These are phyloP conservation scores for Podaxis sp. DNA, from an alignment of 768 basidiomycete species.

Conservation along the genomic window DNA sequence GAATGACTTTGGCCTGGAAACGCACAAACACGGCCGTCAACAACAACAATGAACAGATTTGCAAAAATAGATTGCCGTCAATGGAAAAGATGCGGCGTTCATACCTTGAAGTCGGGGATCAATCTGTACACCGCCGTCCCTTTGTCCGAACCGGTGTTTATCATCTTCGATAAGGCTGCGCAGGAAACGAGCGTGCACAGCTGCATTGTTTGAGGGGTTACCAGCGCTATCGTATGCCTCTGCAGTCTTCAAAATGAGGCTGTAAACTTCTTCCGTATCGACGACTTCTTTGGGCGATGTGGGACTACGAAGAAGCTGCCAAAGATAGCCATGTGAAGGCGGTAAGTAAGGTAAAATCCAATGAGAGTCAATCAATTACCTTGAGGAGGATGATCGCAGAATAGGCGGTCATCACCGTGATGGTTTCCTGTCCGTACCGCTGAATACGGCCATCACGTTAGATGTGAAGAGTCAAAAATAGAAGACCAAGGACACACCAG, in stretches of 20 bases:
- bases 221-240: slow-evolving; percentile 80
- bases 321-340: slow-evolving; percentile 11
- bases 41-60: background rate
- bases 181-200: slow-evolving; percentile 79
- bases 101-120: slow-evolving; percentile 59
- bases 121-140: slow-evolving; percentile 42
- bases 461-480: slow-evolving; percentile 3
- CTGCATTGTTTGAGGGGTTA: slow-evolving; percentile 60
- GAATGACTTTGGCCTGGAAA: slow-evolving; percentile 24
- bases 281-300: slow-evolving; percentile 56
- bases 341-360: background rate
- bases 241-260: slow-evolving; percentile 65
- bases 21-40: background rate
- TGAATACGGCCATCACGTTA: slow-evolving; percentile 28
- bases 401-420: slow-evolving; percentile 85
- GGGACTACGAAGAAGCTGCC: slow-evolving; percentile 68
- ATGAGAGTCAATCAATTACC: slow-evolving; percentile 36
- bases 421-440: slow-evolving; percentile 85
- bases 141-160: slow-evolving; percentile 51
- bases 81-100: slow-evolving; percentile 19
- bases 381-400: slow-evolving; percentile 78
- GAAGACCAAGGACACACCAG: slow-evolving; percentile 46
- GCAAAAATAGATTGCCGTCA: slow-evolving; percentile 13
- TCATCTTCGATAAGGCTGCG: slow-evolving; percentile 67
- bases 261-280: slow-evolving; percentile 65